Conservation (phyloP, 768 basidiomycete genomes). For the Gloeophyllum trabeum region DNA sequence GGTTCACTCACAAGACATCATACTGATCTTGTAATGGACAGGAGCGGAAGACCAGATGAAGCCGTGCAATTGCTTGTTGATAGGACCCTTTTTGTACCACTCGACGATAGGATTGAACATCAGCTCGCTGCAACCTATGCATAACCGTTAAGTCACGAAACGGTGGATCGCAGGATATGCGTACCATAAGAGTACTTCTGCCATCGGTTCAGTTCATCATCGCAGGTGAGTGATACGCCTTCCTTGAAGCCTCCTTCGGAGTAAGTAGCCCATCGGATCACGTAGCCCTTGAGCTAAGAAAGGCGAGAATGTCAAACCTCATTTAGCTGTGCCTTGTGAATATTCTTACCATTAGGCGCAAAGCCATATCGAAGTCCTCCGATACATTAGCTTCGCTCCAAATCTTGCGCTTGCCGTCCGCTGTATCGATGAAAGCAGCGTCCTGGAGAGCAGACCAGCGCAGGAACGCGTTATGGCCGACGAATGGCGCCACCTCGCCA, state of each 20-base stretch:
- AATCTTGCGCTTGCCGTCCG: constrained; percentile 56
- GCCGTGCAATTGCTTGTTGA: constrained; percentile 67
- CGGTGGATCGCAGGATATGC: constrained; percentile 7
- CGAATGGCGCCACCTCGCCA: constrained; percentile 75
- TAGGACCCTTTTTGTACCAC: constrained; percentile 74
- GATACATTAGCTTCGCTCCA: constrained; percentile 80
- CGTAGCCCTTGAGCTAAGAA: constrained; percentile 42
- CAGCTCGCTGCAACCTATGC: constrained; percentile 57
- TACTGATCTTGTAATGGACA: constrained; percentile 74
- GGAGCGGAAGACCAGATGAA: constrained; percentile 74
- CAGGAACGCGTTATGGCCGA: constrained; percentile 83
- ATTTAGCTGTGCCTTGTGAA: no score
- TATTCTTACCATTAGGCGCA: constrained; percentile 35
- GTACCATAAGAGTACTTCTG: constrained; percentile 77
- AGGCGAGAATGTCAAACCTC: not conserved
- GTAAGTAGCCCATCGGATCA: constrained; percentile 81
- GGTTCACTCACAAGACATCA: constrained; percentile 52
- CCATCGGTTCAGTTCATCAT: constrained; percentile 89
- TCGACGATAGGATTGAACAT: constrained; percentile 75
- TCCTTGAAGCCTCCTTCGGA: constrained; percentile 82
- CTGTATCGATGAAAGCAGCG: constrained; percentile 60
- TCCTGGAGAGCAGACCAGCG: constrained; percentile 88
- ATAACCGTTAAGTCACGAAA: not conserved
- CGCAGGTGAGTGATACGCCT: constrained; percentile 80
- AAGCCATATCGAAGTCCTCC: constrained; percentile 78